Conservation (phyloP, 2,329 filamentous ascomycete genomes). For the Hymenoscyphus occultus region DNA sequence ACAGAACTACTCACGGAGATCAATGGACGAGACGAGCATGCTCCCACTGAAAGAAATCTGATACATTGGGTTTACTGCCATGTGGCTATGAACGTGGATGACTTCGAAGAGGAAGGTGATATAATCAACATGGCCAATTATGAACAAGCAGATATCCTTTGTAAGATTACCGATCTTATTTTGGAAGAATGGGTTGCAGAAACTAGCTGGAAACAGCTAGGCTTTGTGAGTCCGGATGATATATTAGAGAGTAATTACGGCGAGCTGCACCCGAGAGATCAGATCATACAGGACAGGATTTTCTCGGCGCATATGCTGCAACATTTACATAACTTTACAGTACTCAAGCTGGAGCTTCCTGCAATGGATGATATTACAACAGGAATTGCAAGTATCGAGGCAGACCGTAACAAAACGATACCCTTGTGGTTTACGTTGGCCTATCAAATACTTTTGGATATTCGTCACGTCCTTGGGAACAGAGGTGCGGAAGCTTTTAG, state of each 20-base stretch:
- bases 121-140: background rate
- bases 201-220: background rate
- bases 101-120: background rate
- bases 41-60: background rate
- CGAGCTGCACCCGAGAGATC: background rate
- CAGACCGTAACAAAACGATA: background rate
- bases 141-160: background rate
- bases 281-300: background rate
- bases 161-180: background rate
- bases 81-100: background rate
- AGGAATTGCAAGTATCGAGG: background rate
- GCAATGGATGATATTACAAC: background rate
- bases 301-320: background rate
- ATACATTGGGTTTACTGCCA: background rate
- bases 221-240: background rate
- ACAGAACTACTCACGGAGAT: background rate
- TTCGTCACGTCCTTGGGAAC: background rate
- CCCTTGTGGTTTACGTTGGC: background rate
- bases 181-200: background rate
- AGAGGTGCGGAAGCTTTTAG: background rate
- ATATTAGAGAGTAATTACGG: background rate
- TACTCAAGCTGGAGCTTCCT: background rate
- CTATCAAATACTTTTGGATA: background rate
- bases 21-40: background rate
- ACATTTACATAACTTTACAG: background rate